A percentile compares a stretch with the other conserved stretches of the same genome.
Conservation (phyloP, 2,329 filamentous ascomycete species). For the Karstenula rhodostoma region DNA sequence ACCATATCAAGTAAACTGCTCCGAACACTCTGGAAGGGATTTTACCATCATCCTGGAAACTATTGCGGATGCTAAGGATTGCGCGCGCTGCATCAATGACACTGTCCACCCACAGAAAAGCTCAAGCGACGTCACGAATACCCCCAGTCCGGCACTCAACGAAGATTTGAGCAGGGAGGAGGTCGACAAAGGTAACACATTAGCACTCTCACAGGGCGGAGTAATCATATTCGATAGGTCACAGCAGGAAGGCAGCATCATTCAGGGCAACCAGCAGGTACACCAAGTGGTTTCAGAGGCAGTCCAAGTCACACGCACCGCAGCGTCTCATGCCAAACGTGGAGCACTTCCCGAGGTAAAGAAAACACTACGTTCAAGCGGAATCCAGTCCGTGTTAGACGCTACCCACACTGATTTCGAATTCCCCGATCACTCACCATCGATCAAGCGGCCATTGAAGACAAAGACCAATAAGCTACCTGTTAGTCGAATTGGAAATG, state of each 20-base stretch:
- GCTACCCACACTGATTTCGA: slow-evolving; percentile 7
- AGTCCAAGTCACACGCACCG: not conserved
- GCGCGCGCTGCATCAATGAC: slow-evolving; percentile 26
- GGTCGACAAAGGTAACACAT: slow-evolving; percentile 4
- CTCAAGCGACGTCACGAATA: not conserved
- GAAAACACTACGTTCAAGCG: slow-evolving; percentile 3
- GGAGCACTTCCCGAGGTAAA: slow-evolving; percentile 19
- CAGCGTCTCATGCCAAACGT: not conserved
- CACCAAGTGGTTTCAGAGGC: not conserved
- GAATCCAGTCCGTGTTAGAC: not conserved
- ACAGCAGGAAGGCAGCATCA: not conserved
- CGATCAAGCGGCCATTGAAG: slow-evolving; percentile 7
- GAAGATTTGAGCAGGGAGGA: slow-evolving; percentile 12
- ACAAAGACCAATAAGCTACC: slow-evolving; percentile 7
- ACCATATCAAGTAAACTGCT: slow-evolving; percentile 36
- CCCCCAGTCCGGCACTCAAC: not conserved
- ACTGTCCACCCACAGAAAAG: slow-evolving; percentile 3
- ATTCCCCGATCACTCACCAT: slow-evolving; percentile 20
- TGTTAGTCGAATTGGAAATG: not conserved
- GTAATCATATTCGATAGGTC: slow-evolving; percentile 1
- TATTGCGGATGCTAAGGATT: slow-evolving; percentile 30
- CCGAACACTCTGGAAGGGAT: slow-evolving; percentile 23
- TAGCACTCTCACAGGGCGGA: not conserved
- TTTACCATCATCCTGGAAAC: slow-evolving; percentile 33
- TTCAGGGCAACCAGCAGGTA: not conserved